These are phyloP conservation scores for Debaryomycetaceae sp. DNA, from an alignment of 1,139 yeast genomes.

Conservation along the genomic window DNA sequence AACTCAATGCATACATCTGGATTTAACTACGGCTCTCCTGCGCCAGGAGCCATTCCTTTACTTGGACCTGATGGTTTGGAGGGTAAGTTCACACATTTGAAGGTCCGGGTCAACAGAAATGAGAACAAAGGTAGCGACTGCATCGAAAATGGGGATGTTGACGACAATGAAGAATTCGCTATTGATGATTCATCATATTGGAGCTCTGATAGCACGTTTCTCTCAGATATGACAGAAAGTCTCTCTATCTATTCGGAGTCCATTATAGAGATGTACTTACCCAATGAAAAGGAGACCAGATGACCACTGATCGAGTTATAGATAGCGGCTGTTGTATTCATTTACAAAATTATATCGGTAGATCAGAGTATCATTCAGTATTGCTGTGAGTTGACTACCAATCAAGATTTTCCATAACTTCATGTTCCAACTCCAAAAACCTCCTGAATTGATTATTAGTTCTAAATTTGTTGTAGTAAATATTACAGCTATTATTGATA, in stretches of 20 bases:
- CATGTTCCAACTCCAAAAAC: conserved; percentile 1
- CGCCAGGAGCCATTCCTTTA: too few species aligned
- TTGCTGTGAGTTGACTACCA: not conserved
- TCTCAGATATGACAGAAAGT: not conserved
- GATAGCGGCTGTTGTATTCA: too few species aligned
- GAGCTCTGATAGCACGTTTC: not conserved
- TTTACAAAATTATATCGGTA: too few species aligned
- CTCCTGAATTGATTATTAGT: conserved; percentile 9
- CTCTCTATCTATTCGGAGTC: not conserved
- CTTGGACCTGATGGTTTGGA: too few species aligned
- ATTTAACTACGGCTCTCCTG: too few species aligned
- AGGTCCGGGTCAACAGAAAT: not conserved
- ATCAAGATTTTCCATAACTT: conserved; percentile 64
- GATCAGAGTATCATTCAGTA: too few species aligned
- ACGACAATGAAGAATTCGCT: not conserved
- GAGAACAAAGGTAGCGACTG: not conserved
- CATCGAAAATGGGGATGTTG: not conserved
- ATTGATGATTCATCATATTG: not conserved
- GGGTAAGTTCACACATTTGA: not conserved
- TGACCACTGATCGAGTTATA: too few species aligned
- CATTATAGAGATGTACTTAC: not conserved
- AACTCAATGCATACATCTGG: too few species aligned
- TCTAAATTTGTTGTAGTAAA: conserved; percentile 21
- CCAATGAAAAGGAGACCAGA: not conserved
- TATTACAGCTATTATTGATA: conserved; percentile 27